phyloP scores from a whole-genome alignment of 106 monocot species.

The Dioscorea dumetorum region DNA sequence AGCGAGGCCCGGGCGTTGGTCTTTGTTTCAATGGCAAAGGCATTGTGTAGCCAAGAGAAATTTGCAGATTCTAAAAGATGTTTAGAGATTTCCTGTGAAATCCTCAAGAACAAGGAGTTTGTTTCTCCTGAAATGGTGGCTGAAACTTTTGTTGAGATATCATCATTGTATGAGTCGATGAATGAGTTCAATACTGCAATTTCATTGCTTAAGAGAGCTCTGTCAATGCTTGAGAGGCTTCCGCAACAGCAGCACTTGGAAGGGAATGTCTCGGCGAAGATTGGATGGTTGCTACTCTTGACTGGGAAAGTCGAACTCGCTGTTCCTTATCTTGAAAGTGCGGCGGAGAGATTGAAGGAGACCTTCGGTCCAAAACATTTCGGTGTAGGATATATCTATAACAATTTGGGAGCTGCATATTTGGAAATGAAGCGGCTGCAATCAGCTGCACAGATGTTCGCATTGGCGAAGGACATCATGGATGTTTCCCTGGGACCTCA shows the following conservation, averaged over 20 bases:
- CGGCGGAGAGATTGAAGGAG: constrained; percentile 80
- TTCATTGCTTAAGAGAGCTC: constrained; percentile 54
- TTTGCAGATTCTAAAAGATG: constrained; percentile 69
- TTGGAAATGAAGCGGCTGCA: constrained; percentile 83
- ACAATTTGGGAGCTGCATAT: constrained; percentile 87
- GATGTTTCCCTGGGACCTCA: constrained; percentile 76
- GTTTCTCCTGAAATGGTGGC: constrained; percentile 33
- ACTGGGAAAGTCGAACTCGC: constrained; percentile 72
- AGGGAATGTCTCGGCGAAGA: constrained; percentile 63
- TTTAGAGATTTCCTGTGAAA: constrained; percentile 52
- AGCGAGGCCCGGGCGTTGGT: constrained; percentile 53
- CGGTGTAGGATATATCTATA: constrained; percentile 86
- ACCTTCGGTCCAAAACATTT: constrained; percentile 93
- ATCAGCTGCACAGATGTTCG: constrained; percentile 98
- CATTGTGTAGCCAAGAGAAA: constrained; percentile 45
- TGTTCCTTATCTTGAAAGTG: constrained; percentile 68
- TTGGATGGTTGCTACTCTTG: constrained; percentile 84
- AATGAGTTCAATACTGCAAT: constrained; percentile 68
- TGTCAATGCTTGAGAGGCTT: constrained; percentile 37
- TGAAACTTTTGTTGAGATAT: constrained; percentile 63
- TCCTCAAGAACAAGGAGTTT: constrained; percentile 49
- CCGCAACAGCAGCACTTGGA: constrained; percentile 61
- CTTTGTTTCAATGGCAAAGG: constrained; percentile 71
- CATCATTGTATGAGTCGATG: constrained; percentile 81
- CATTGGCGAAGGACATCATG: constrained; percentile 90